A percentile compares a stretch with the other conserved stretches of the same genome.
Evolutionary conservation across 2,329 filamentous ascomycete genomes (phyloP).

Genomic region (Xylaria sp.): DNA sequence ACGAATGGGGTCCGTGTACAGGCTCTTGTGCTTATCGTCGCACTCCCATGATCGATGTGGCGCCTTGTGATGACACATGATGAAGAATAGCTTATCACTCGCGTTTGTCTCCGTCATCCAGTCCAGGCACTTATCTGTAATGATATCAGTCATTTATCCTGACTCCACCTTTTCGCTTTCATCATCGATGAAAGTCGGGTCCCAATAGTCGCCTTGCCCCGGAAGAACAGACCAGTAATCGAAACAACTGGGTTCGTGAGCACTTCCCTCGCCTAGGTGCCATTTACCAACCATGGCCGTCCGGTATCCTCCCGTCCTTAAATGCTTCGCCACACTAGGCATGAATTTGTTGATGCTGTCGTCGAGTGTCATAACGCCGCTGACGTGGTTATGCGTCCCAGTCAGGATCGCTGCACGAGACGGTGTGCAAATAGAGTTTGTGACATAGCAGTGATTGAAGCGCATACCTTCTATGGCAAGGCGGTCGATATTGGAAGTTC

Average conservation of each 20-base stretch:
- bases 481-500: conserved; percentile 57
- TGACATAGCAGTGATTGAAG: conserved; percentile 61
- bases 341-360: conserved; percentile 55
- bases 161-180: conserved; percentile 39
- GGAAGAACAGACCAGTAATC: conserved; percentile 59
- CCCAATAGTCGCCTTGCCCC: conserved; percentile 58
- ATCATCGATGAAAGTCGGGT: conserved; percentile 55
- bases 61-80: conserved; percentile 64
- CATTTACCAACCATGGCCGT: conserved; percentile 62
- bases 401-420: conserved; percentile 56
- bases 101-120: neutral
- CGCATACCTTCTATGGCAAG: conserved; percentile 55
- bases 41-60: conserved; percentile 45
- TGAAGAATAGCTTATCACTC: conserved; percentile 50
- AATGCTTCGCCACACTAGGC: conserved; percentile 55
- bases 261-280: conserved; percentile 56
- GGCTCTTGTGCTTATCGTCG: conserved; percentile 45
- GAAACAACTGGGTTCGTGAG: conserved; percentile 55
- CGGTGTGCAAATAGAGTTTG: conserved; percentile 59
- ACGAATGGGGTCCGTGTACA: conserved; percentile 53
- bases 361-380: conserved; percentile 56
- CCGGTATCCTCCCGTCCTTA: conserved; percentile 53
- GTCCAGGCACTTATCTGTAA: conserved; percentile 54
- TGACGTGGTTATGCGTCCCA: conserved; percentile 59
- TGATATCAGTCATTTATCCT: conserved; percentile 59